A percentile compares a stretch with the other conserved stretches of the same genome.
Evolutionary conservation across 192 early-diverging fungal genomes (phyloP).

Genomic region (Spinellus fusiger): DNA sequence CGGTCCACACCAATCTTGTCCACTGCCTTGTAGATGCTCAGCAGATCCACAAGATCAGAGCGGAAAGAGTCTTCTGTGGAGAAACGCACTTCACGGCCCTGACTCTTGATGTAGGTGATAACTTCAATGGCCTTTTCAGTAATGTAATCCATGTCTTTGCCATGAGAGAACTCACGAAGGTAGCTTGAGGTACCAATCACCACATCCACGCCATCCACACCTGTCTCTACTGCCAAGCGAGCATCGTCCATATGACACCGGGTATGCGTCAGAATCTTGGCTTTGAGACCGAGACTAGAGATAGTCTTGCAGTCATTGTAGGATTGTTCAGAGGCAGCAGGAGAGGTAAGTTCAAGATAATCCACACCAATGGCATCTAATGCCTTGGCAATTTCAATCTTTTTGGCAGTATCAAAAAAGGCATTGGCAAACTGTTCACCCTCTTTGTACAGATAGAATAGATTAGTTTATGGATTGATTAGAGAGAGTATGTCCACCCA

Average conservation of each 20-base stretch:
- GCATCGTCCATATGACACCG: constrained; percentile 99
- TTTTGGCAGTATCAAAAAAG: constrained; percentile 95
- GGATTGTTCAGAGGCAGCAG: constrained; percentile 96
- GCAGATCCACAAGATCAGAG: constrained; percentile 91
- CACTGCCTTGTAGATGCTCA: constrained; percentile 91
- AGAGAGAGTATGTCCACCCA: background rate
- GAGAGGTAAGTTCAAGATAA: constrained; percentile 96
- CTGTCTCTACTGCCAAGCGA: constrained; percentile 90
- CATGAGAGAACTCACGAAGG: constrained; percentile 96
- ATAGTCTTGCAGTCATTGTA: constrained; percentile 89
- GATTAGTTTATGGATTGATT: background rate
- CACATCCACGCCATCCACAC: constrained; percentile 93
- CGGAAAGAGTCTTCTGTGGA: constrained; percentile 98
- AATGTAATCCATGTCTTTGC: constrained; percentile 98
- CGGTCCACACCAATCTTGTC: constrained; percentile 98
- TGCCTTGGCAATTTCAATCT: constrained; percentile 96
- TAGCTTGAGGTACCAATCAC: constrained; percentile 97
- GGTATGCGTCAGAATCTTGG: constrained; percentile 94
- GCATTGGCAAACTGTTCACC: constrained; percentile 99
- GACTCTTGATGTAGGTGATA: constrained; percentile 90
- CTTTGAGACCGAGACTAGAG: constrained; percentile 87
- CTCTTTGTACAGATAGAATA: too few species aligned
- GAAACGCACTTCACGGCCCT: constrained; percentile 96
- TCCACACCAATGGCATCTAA: constrained; percentile 97
- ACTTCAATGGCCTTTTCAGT: constrained; percentile 94